These are phyloP conservation scores for Aspergillus versicolor DNA, from an alignment of 2,329 filamentous ascomycete species.

Conservation along the genomic window DNA sequence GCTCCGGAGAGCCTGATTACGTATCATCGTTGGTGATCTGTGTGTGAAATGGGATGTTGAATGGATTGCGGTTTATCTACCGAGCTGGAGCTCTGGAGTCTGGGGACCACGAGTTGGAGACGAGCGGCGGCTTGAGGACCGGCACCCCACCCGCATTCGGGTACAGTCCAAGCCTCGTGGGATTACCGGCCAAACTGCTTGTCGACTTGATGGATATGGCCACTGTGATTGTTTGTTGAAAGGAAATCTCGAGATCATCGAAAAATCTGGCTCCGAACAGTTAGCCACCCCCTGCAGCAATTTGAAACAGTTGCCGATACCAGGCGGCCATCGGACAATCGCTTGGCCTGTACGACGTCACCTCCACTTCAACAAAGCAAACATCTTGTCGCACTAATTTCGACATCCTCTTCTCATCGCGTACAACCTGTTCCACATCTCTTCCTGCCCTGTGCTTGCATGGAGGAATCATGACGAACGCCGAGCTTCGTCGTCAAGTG, in stretches of 20 bases:
- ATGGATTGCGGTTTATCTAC: neutral
- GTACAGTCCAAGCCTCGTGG: neutral
- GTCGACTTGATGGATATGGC: neutral
- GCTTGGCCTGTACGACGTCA: neutral
- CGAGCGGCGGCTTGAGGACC: neutral
- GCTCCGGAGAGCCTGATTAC: conserved; percentile 17
- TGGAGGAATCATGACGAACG: conserved; percentile 44
- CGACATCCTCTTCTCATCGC: neutral
- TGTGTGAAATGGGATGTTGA: conserved; percentile 1
- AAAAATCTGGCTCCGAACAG: neutral
- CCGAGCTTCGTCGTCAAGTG: conserved; percentile 70
- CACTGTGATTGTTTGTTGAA: neutral
- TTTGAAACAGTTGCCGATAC: neutral
- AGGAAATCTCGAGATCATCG: neutral
- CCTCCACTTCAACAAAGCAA: conserved; percentile 2
- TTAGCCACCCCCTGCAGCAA: neutral
- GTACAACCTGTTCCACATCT: neutral
- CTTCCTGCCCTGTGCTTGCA: neutral
- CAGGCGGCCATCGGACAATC: neutral
- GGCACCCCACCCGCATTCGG: neutral
- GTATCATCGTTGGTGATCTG: conserved; percentile 21
- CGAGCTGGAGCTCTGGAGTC: conserved; percentile 4
- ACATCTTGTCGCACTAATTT: conserved; percentile 4
- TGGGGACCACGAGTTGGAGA: neutral
- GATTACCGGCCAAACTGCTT: neutral